Evolutionary conservation across 805 yeast genomes (phyloP), one percentile per base, ranked within the genome.

Genomic region (Brettanomyces nanus): DNA sequence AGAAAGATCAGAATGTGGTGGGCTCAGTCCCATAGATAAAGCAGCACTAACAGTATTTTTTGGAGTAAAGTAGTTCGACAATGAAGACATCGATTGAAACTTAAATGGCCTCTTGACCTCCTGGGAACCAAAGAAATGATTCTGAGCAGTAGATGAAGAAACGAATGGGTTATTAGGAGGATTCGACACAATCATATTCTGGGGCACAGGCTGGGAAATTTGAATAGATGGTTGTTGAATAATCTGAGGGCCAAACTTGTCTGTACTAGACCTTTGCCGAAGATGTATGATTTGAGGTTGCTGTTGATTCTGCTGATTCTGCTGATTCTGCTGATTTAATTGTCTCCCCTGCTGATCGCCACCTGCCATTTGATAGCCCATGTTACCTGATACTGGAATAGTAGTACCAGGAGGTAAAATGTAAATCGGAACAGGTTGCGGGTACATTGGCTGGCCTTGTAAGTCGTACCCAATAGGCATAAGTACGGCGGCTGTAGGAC

Each of bases 401-500:
- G 47, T 37, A 1, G 53, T 22, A 17, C 55, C 51, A 23, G 50
- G 52, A 7, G 59, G 54, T 3, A 52, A 35, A 18, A 54, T 46
- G 31, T 51, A 54, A 13, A 54, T 48, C 2, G 59, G 58, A 19
- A 53, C 51, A n/a, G 58, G 49, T 43, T 56, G 59, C 7, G 59
- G 54, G 41, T 50, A 56, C 4, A 54, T 44, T 2, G 56, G 56
- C 39, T 56, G 55, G 19, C 59, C 59, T 45, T 51, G 47, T 40
- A 52, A 39, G 19, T 56, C 61, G 37, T 54, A 53, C 2, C 54
- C 58, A n/a, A 53, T 45, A 21, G 60, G 58, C 46, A 55, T 43
- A 13, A 55, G 40, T 35, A 51, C 39, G 25, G 44, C 46, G 11
- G 38, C 27, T n/a, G 37, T 10, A 13, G 28, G 35, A 15, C 13